These are phyloP conservation scores for Skeletonema marinoi DNA, from an alignment of 108 stramenopile species.

Conservation along the genomic window DNA sequence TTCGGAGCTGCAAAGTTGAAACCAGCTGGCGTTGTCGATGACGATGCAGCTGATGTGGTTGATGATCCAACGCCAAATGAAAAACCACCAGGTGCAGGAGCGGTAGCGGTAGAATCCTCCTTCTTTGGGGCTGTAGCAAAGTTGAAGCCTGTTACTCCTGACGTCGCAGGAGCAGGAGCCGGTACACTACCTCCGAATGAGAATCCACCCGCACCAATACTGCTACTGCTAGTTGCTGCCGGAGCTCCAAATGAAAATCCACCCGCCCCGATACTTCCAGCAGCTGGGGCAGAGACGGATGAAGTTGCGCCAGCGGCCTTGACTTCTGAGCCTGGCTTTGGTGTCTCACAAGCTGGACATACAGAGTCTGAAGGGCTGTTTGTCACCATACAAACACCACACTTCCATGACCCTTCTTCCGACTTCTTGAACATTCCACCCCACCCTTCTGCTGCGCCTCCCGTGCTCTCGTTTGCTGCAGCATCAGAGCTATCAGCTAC, in stretches of 20 bases:
- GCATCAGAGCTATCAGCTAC: background rate
- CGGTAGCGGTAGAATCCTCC: slow-evolving; percentile 1
- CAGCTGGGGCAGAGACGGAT: no score
- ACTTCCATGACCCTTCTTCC: slow-evolving; percentile 85
- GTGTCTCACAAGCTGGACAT: no score
- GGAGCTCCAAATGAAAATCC: no score
- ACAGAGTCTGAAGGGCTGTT: no score
- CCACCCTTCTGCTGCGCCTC: slow-evolving; percentile 41
- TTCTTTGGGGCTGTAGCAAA: slow-evolving; percentile 6
- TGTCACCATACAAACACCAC: slow-evolving; percentile 72
- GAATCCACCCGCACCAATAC: no score
- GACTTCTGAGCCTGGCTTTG: no score
- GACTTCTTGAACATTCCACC: slow-evolving; percentile 50
- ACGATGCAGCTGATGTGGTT: background rate
- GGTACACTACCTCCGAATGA: background rate
- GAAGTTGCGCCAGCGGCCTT: no score
- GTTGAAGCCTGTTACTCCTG: background rate
- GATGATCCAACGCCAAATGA: slow-evolving; percentile 49
- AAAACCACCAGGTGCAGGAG: slow-evolving; percentile 35
- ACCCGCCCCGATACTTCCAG: no score
- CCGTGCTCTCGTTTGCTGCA: background rate
- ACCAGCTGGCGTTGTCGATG: background rate
- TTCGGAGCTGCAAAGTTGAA: slow-evolving; percentile 9
- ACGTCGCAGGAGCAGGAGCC: background rate
- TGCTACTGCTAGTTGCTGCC: no score